Evolutionary conservation across 768 basidiomycete genomes (phyloP), one percentile per base, ranked within the genome.

Genomic region (Kwoniella botswanensis): DNA sequence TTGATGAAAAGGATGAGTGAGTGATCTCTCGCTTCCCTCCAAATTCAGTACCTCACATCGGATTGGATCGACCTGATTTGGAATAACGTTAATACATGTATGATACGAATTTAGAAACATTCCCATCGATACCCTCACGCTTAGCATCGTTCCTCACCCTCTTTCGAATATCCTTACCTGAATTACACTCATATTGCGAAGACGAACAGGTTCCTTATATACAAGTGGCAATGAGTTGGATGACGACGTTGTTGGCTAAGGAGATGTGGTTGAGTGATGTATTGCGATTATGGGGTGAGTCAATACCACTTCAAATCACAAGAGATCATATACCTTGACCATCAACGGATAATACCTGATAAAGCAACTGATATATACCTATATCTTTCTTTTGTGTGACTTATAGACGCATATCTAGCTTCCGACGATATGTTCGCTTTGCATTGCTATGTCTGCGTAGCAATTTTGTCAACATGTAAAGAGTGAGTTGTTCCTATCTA

Each of bases 151-250:
- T 81, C 29, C 69, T 81, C 22, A 77, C 78, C 11, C 73, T 81
- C 11, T 77, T 81, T 65, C 71, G 78, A 12, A 71, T 73, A 15
- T 74, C 76, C 21, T 43, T 70, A 21, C 79, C 79, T 0, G 79
- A 81, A 41, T 69, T 81, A 1, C 73, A 74, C 63, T 69, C 69
- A 10, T 81, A 77, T 65, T 81, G 79, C 61, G 79, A 81, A 54
- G 77, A 81, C 58, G 79, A 81, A 58, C 79, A 79, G 54, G 78
- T 81, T 9, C 75, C 74, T 4, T 77, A 75, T 59, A 61, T 73
- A 3, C 65, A 79, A 41, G 74, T 81, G 15, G 76, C 68, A 12
- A 64, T 75, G 65, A 75, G 77, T 67, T 81, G 95, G 79, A 70
- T 79, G 44, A 72, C 63, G 43, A 77, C 73, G 3, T 44, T 81